phyloP scores from a whole-genome alignment of 768 basidiomycete genomes.

The Gyrodon lividus region DNA sequence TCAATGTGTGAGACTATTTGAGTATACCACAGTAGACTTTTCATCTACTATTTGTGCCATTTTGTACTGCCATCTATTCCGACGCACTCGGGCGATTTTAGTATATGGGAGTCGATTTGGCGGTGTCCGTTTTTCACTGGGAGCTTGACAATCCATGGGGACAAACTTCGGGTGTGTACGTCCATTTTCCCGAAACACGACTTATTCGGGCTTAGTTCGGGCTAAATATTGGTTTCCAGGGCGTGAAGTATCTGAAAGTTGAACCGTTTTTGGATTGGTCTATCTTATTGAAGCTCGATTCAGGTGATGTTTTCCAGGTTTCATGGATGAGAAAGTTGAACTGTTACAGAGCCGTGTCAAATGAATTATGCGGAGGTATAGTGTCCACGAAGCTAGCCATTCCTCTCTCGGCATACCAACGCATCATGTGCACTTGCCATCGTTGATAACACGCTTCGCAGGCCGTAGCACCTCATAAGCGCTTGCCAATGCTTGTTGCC shows the following conservation, averaged over 20 bases:
- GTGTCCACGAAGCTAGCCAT: background rate
- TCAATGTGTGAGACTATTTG: too few relatives aligned
- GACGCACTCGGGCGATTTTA: too few relatives aligned
- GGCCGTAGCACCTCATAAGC: constrained; percentile 6
- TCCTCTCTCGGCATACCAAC: constrained; percentile 2
- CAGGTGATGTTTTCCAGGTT: constrained; percentile 1
- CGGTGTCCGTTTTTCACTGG: too few relatives aligned
- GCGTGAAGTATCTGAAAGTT: background rate
- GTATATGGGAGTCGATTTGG: too few relatives aligned
- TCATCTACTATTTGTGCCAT: too few relatives aligned
- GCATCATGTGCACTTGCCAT: constrained; percentile 14
- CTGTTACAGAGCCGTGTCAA: background rate
- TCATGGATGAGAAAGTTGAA: constrained; percentile 13
- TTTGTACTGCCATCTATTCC: too few relatives aligned
- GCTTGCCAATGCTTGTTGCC: background rate
- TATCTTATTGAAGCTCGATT: constrained; percentile 1
- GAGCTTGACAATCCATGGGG: background rate
- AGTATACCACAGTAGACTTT: too few relatives aligned
- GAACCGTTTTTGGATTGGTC: background rate
- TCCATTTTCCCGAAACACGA: background rate
- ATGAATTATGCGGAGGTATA: constrained; percentile 5
- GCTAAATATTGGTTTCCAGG: background rate
- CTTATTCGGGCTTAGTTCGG: background rate
- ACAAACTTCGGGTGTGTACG: background rate
- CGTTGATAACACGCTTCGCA: constrained; percentile 3